Percentiles rank a stretch among this genome's conserved stretches.
Conservation (phyloP, 345 rosid species). For the Melaleuca quinquenervia region DNA sequence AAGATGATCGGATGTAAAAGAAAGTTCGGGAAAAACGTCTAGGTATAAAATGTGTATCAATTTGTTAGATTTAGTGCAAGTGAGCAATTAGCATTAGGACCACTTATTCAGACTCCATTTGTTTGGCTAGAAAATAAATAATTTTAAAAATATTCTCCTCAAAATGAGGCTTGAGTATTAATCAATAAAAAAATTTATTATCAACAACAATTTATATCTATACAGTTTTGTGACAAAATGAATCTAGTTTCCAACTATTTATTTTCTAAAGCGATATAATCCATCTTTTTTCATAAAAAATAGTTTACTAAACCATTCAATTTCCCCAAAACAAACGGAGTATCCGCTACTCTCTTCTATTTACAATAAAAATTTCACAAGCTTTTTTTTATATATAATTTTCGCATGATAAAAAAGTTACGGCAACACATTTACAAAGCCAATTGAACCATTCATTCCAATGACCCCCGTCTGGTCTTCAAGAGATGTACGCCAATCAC, state of each 20-base stretch:
- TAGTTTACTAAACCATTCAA: not conserved
- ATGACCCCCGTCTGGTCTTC: no score
- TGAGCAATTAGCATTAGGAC: not conserved
- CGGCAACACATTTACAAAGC: not conserved
- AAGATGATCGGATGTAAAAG: no score
- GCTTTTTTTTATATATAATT: not conserved
- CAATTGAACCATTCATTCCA: fast-evolving
- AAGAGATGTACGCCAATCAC: no score
- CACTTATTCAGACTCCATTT: not conserved
- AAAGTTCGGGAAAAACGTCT: no score
- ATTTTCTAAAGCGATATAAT: fast-evolving
- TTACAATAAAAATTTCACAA: not conserved
- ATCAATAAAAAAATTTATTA: not conserved
- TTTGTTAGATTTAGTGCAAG: no score
- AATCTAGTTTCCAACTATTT: not conserved
- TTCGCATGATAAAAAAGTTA: fast-evolving
- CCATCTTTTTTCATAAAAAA: not conserved
- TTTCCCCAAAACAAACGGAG: not conserved
- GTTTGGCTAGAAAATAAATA: not conserved
- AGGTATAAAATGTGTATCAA: no score
- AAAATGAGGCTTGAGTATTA: not conserved
- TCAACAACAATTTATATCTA: not conserved
- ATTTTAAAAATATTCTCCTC: no score
- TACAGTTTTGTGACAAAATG: fast-evolving
- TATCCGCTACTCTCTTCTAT: not conserved